phyloP scores from a whole-genome alignment of 148 eudicot species.

The Rhododendron molle region DNA sequence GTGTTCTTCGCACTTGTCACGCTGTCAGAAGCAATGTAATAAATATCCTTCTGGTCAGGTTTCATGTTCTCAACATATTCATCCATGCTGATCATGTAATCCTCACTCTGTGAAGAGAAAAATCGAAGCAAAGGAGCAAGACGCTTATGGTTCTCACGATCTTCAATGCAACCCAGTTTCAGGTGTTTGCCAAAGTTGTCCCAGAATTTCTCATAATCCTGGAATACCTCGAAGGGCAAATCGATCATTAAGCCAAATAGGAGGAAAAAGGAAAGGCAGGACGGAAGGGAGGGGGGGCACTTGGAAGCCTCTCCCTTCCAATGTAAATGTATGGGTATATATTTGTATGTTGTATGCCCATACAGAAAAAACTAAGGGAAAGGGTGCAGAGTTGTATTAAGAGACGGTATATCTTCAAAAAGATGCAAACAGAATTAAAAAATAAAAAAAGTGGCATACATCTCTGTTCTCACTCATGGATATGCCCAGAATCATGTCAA shows the following conservation, averaged over 20 bases:
- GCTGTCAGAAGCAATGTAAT: conserved; percentile 88
- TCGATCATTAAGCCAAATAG: not conserved
- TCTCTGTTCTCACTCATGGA: conserved; percentile 84
- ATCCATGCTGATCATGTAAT: conserved; percentile 87
- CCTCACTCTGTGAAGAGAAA: conserved; percentile 85
- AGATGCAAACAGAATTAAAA: not conserved
- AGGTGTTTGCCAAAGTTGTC: conserved; percentile 90
- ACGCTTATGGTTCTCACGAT: conserved; percentile 86
- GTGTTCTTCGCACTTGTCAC: conserved; percentile 88
- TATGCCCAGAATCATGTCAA: conserved; percentile 95
- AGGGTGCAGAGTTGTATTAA: not conserved
- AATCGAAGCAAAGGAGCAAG: conserved; percentile 92
- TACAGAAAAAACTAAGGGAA: not conserved
- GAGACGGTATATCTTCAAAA: not conserved
- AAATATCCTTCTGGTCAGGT: conserved; percentile 86
- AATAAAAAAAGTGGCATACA: conserved; percentile 29
- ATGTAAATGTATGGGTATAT: not conserved
- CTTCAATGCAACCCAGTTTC: conserved; percentile 92
- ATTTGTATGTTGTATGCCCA: not conserved
- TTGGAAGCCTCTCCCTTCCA: not conserved
- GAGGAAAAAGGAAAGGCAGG: not conserved
- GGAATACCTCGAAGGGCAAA: not conserved
- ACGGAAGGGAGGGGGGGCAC: not conserved
- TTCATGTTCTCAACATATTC: conserved; percentile 95
- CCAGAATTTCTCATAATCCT: conserved; percentile 95